Evolutionary conservation across 1,284 basidiomycete species (phyloP).

Genomic region (Ganoderma sinense): DNA sequence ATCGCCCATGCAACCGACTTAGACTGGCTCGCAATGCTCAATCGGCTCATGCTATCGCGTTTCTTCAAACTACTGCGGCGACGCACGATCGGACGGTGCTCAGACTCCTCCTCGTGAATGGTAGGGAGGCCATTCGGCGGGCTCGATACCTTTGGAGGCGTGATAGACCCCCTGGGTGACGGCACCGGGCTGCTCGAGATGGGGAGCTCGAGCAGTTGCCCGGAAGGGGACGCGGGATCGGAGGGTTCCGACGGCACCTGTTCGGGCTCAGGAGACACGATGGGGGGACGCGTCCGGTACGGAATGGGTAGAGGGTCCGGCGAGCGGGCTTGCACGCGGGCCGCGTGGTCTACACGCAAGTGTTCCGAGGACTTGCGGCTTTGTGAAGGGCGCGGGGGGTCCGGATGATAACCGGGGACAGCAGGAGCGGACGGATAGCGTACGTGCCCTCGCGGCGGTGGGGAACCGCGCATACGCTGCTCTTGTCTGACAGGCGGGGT

Average conservation of each 20-base stretch:
- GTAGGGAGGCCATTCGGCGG: conserved; percentile 39
- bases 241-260: conserved; percentile 19
- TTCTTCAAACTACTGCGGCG: conserved; percentile 71
- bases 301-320: conserved; percentile 47
- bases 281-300: conserved; percentile 37
- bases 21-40: conserved; percentile 61
- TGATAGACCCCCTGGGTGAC: conserved; percentile 21
- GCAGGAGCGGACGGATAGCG: conserved; percentile 25
- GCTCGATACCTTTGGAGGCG: conserved; percentile 31
- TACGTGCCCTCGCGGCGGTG: conserved; percentile 25
- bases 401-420: conserved; percentile 22
- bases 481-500: conserved; percentile 24
- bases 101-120: conserved; percentile 35
- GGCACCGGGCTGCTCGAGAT: conserved; percentile 21
- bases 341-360: conserved; percentile 24
- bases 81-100: conserved; percentile 48
- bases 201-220: conserved; percentile 27
- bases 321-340: conserved; percentile 38
- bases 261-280: conserved; percentile 21
- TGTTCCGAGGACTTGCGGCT: conserved; percentile 25
- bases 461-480: conserved; percentile 22
- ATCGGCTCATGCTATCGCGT: conserved; percentile 47
- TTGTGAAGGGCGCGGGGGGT: conserved; percentile 16
- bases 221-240: conserved; percentile 24
- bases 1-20: conserved; percentile 81